Evolutionary conservation across 2,329 filamentous ascomycete genomes (phyloP), one percentile per base, ranked within the genome.

Genomic region (Fusarium sp.): DNA sequence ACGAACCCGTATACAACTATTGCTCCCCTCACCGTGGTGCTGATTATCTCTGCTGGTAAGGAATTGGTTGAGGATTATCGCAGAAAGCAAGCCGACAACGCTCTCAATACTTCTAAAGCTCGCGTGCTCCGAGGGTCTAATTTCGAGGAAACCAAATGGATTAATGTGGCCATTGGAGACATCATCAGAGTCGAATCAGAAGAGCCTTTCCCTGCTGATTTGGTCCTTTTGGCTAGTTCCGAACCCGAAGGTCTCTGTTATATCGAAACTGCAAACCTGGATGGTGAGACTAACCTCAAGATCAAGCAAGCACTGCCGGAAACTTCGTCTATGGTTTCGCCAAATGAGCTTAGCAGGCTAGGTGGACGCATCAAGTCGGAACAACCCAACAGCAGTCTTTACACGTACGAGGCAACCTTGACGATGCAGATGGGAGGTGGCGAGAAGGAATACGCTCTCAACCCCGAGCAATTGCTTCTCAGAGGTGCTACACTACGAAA

Each of bases 231-330:
- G 60, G 95, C 96, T 11, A 97, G 94, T 77, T 98, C 96, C 9
- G 97, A 99, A 79, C 97, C 96, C 2, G 96, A 99, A 83, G 96
- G 96, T 75, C 84, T 99, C 60, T 99, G 96, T 82, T 99, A 99
- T 79, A 98, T 99, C 77, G 96, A 99, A 83, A 99, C 96, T 3
- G 95, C 96, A 25, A 99, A 99, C 78, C 85, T 99, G 63, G 96
- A 99, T 76, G 96, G 96, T 74, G 96, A 99, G 82, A 99, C 96
- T 22, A 99, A 99, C 79, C 84, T 99, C 74, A 99, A 99, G 83
- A 97, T 99, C 83, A 99, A 99, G 83, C 96, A 99, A 83, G 95
- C 91, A 3, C 90, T 98, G 57, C 95, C 96, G 1, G 96, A 99
- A 83, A 99, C 96, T 0, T 90, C 92, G 16, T 87, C 92, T 66